Conservation (phyloP, 805 yeast genomes). For the Brettanomyces sp. region DNA sequence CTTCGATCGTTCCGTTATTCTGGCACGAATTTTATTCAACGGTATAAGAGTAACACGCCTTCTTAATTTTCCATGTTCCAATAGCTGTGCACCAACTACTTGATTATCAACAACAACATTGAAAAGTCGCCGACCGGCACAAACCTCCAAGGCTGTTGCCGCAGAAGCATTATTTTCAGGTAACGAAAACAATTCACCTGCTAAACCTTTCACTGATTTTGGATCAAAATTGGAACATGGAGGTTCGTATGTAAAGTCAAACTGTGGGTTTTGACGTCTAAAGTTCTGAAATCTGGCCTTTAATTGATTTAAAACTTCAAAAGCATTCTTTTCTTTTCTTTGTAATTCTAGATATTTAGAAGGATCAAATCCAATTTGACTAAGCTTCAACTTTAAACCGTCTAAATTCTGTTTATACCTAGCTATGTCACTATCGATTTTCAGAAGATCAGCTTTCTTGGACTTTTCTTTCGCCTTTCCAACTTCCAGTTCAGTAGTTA, state of each 20-base stretch:
- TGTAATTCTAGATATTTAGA: constrained; percentile 34
- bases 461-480: constrained; percentile 38
- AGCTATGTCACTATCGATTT: constrained; percentile 33
- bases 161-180: constrained; percentile 46
- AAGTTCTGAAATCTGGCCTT: constrained; percentile 42
- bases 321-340: constrained; percentile 33
- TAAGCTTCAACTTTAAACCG: constrained; percentile 32
- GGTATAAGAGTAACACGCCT: constrained; percentile 90
- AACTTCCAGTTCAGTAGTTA: constrained; percentile 38
- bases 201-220: constrained; percentile 71
- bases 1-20: constrained; percentile 40
- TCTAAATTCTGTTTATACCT: constrained; percentile 29
- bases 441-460: constrained; percentile 43
- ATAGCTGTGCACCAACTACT: constrained; percentile 68
- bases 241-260: constrained; percentile 64
- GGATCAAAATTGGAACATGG: constrained; percentile 58
- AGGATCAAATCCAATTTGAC: constrained; percentile 50
- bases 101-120: constrained; percentile 89
- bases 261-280: constrained; percentile 55
- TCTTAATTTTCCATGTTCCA: constrained; percentile 69
- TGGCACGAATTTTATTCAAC: constrained; percentile 69
- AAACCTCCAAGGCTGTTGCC: constrained; percentile 79
- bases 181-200: constrained; percentile 72
- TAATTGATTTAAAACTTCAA: constrained; percentile 34
- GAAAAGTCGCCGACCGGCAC: constrained; percentile 88